Percentiles rank a stretch among this genome's conserved stretches.
phyloP scores from a whole-genome alignment of 371 early-diverging fungal genomes.

The Zopfochytrium polystomum region DNA sequence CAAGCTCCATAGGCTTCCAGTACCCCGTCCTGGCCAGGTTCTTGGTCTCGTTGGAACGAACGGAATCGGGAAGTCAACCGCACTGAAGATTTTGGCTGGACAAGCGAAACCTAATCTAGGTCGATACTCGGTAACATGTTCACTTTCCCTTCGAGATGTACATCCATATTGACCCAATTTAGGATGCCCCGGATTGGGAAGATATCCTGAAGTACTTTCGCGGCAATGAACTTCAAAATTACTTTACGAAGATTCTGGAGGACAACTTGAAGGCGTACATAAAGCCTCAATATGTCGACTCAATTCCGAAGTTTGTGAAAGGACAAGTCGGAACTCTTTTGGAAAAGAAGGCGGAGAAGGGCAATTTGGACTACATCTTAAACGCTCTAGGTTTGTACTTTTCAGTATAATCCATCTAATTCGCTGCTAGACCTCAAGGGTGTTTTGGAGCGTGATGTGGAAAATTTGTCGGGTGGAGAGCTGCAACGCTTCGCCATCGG shows the following conservation, averaged over 20 bases:
- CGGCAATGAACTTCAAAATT: conserved; percentile 98
- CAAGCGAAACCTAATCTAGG: conserved; percentile 99
- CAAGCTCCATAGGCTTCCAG: conserved; percentile 98
- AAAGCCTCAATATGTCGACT: conserved; percentile 99
- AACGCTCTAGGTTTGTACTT: conserved; percentile 61
- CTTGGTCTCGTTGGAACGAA: conserved; percentile 98
- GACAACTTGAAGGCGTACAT: conserved; percentile 91
- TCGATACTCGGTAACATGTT: conserved; percentile 57
- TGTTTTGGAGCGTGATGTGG: conserved; percentile 85
- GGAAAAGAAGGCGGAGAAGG: conserved; percentile 68
- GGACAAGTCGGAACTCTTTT: conserved; percentile 81
- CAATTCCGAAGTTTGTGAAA: conserved; percentile 84
- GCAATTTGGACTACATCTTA: conserved; percentile 73
- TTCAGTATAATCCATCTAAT: conserved; percentile 4
- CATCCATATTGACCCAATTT: background rate
- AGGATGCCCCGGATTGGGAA: conserved; percentile 93
- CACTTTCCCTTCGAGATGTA: background rate
- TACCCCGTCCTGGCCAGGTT: conserved; percentile 97
- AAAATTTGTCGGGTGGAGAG: conserved; percentile 98
- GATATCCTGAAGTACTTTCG: conserved; percentile 96
- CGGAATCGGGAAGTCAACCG: conserved; percentile 97
- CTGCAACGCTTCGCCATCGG: conserved; percentile 99
- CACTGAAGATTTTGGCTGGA: conserved; percentile 96
- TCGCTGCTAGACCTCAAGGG: conserved; percentile 68
- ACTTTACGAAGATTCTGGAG: conserved; percentile 97